These are phyloP conservation scores for Agrocybe praecox DNA, from an alignment of 768 basidiomycete species.

Conservation along the genomic window DNA sequence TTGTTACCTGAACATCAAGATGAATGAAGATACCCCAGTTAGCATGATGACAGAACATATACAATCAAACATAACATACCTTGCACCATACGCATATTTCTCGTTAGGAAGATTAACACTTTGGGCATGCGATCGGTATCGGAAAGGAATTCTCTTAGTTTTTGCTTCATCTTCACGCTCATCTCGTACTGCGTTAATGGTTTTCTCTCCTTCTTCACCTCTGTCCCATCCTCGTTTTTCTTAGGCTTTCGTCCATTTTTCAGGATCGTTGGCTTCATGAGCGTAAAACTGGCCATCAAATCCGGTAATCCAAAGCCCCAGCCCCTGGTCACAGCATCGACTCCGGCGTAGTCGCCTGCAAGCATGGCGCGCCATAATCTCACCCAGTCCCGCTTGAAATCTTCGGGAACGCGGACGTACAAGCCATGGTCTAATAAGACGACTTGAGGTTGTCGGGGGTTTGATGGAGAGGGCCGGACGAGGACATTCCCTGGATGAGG, in stretches of 20 bases:
- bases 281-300: slow-evolving; percentile 70
- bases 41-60: slow-evolving; percentile 67
- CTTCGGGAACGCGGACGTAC: slow-evolving; percentile 71
- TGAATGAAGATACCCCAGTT: slow-evolving; percentile 2
- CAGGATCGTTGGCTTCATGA: slow-evolving; percentile 62
- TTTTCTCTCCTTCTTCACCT: slow-evolving; percentile 26
- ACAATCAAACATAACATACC: slow-evolving; percentile 24
- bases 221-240: slow-evolving; percentile 21
- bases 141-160: slow-evolving; percentile 62
- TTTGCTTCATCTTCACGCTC: slow-evolving; percentile 69
- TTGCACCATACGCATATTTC: slow-evolving; percentile 75
- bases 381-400: slow-evolving; percentile 78
- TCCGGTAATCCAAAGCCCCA: slow-evolving; percentile 79
- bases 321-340: slow-evolving; percentile 49
- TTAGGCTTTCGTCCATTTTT: slow-evolving; percentile 33
- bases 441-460: slow-evolving; percentile 54
- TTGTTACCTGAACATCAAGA: slow-evolving; percentile 61
- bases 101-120: slow-evolving; percentile 70
- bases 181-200: slow-evolving; percentile 66
- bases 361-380: slow-evolving; percentile 73
- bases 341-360: slow-evolving; percentile 52
- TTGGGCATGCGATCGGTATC: slow-evolving; percentile 84
- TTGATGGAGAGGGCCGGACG: slow-evolving; percentile 58
- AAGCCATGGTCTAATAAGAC: slow-evolving; percentile 93
- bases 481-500: slow-evolving; percentile 81